Evolutionary conservation across 352 stramenopile species (phyloP).

Genomic region (Globisporangium okanoganense): DNA sequence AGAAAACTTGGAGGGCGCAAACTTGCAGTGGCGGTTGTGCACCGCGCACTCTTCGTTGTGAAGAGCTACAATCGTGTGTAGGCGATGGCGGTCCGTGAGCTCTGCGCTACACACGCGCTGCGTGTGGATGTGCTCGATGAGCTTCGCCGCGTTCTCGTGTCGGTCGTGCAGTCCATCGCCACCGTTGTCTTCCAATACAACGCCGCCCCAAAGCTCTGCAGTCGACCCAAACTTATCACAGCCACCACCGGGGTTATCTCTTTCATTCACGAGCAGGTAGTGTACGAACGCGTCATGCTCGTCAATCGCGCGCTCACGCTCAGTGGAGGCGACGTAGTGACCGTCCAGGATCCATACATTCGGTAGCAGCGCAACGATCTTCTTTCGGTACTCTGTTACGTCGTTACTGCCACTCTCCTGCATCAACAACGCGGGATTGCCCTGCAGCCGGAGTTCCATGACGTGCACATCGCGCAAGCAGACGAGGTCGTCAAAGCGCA

Average conservation of each 20-base stretch:
- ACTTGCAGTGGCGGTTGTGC: constrained; percentile 43
- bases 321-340: constrained; percentile 42
- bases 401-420: constrained; percentile 13
- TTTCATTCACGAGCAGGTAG: constrained; percentile 14
- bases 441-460: constrained; percentile 40
- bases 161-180: constrained; percentile 5
- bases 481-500: constrained; percentile 48
- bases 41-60: constrained; percentile 42
- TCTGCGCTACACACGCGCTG: constrained; percentile 2
- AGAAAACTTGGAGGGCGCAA: constrained; percentile 33
- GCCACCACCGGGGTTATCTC: not conserved
- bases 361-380: constrained; percentile 43
- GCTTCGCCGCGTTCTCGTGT: constrained; percentile 8
- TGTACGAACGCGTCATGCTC: constrained; percentile 34
- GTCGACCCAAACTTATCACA: constrained; percentile 31
- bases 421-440: constrained; percentile 27
- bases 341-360: constrained; percentile 59
- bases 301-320: constrained; percentile 39
- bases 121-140: constrained; percentile 20
- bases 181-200: not conserved
- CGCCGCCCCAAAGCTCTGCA: constrained; percentile 26
- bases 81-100: constrained; percentile 30
- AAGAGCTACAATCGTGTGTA: constrained; percentile 33
- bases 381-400: constrained; percentile 32
- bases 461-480: constrained; percentile 56